Percentiles rank a stretch among this genome's conserved stretches.
phyloP scores from a whole-genome alignment of 2,329 filamentous ascomycete genomes.

The Fusarium sp. region DNA sequence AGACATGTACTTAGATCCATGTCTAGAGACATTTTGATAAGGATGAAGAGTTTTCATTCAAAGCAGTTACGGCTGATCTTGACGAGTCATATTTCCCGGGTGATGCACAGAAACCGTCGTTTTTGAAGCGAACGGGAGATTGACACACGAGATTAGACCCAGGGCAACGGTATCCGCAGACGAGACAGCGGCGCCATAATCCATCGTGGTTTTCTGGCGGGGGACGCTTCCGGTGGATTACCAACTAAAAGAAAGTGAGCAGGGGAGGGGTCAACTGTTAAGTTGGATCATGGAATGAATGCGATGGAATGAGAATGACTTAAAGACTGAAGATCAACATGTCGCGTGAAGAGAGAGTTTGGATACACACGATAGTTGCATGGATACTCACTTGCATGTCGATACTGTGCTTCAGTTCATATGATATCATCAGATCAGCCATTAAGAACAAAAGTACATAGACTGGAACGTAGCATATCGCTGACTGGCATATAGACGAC shows the following conservation, averaged over 20 bases:
- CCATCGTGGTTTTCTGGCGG: constrained; percentile 22
- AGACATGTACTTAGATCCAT: background rate
- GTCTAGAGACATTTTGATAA: background rate
- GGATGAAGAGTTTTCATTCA: background rate
- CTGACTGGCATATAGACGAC: background rate
- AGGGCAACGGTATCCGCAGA: constrained; percentile 22
- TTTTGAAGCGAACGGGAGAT: constrained; percentile 28
- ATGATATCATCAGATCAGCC: background rate
- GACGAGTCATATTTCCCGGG: background rate
- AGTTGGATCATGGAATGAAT: background rate
- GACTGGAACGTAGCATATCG: background rate
- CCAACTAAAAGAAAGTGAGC: background rate
- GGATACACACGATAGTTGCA: background rate
- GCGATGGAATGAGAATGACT: background rate
- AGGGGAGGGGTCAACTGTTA: constrained; percentile 24
- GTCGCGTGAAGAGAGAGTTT: background rate
- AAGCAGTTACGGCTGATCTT: background rate
- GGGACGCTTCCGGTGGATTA: constrained; percentile 32
- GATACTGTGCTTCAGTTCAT: background rate
- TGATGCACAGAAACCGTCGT: background rate
- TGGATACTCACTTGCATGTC: background rate
- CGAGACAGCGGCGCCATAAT: constrained; percentile 10
- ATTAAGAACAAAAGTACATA: background rate
- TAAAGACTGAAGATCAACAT: background rate
- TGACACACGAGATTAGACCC: constrained; percentile 28